Base-by-base conservation (phyloP, 2,329 filamentous ascomycete species). In the Chrysoporthe puriensis region DNA sequence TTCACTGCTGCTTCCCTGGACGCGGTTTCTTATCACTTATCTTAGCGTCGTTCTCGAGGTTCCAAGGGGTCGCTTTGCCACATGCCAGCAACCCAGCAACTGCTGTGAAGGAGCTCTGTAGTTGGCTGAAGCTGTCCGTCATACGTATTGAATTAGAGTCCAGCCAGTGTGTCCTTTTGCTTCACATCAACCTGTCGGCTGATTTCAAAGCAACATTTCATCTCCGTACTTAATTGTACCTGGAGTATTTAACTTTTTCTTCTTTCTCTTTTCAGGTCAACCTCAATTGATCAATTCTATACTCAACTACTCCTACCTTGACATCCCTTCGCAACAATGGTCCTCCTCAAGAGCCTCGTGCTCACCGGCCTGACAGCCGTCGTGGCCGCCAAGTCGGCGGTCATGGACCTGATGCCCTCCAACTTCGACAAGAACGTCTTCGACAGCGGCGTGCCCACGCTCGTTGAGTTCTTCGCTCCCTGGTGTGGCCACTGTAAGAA, bases 401-500 rank as follows among this genome's bases (percentile, higher is more conserved):
- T 99, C 71, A 85, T 97, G 74, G 95, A 98, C 79, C 90, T 99
- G 70, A 89, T 91, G 69, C 94, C 95, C 66, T 84, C 84, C 75
- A 99, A 97, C 85, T 99, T 99, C 79, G 95, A 98, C 84, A 83
- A 90, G 60, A 85, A 97, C 66, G 93, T 97, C 71, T 86, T 97
- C 69, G 89, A 96, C 79, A 95, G 92, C 58, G 94, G 94, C 80
- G 98, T 97, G 84, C 95, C 96, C 56, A 94, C 96, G 0, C 90
- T 99, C 36, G 94, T 98, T 74, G 94, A 98, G 80, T 99, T 99
- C 87, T 98, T 97, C 77, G 96, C 96, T 44, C 94, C 95, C 34
- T 99, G 96, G 96, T 99, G 96, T 77, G 96, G 96, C 43, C 96
- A 99, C 86, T 99, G 96, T 93, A 98, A 98, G 88, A 97, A 84